Conservation (phyloP, 2,329 filamentous ascomycete species). For the Colletotrichum sp. region DNA sequence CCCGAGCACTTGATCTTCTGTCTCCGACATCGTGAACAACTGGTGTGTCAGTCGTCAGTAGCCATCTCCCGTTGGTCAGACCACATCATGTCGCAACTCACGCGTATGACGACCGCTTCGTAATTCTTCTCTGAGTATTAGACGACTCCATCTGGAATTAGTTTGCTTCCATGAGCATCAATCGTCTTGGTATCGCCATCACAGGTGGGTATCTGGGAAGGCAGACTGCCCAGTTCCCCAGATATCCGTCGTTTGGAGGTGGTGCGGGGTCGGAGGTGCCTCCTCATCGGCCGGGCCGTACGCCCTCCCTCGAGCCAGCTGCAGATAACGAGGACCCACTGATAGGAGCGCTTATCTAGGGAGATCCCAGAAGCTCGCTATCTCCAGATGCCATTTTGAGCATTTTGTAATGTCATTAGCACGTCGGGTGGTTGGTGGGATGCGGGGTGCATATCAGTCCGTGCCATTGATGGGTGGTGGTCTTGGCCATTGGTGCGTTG, state of each 20-base stretch:
- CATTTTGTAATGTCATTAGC: neutral
- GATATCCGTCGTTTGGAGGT: neutral
- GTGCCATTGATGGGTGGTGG: neutral
- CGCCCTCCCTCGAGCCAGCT: neutral
- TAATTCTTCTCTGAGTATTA: conserved; percentile 7
- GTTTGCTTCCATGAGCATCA: neutral
- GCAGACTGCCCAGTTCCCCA: neutral
- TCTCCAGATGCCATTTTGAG: conserved; percentile 2
- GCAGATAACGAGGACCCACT: conserved; percentile 1
- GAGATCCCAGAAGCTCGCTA: neutral
- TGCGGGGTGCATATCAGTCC: conserved; percentile 7
- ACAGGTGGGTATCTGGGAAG: neutral
- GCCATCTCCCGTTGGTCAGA: neutral
- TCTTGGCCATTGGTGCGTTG: neutral
- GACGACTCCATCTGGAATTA: conserved; percentile 2
- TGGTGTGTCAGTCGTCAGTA: neutral
- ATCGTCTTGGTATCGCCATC: neutral
- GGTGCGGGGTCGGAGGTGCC: conserved; percentile 2
- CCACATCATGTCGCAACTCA: neutral
- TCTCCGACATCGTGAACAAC: conserved; percentile 15
- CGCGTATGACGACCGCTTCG: conserved; percentile 7
- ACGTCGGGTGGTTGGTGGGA: neutral
- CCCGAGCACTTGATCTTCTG: conserved; percentile 18
- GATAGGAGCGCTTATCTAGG: conserved; percentile 16
- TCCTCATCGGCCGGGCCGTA: neutral